phyloP scores from a whole-genome alignment of 805 yeast species.

The Ogataea minuta region DNA sequence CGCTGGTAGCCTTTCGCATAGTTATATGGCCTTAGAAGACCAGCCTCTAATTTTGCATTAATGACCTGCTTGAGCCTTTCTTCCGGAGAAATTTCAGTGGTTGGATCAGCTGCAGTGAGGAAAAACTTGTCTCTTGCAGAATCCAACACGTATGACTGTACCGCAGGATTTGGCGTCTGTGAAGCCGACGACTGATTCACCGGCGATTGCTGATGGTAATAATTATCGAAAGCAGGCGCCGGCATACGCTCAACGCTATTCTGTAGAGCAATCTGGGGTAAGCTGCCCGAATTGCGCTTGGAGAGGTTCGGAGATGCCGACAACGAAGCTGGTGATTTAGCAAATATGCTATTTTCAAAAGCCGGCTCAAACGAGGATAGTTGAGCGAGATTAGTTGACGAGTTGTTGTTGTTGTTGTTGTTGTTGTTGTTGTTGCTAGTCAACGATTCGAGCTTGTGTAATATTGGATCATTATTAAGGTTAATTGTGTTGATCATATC shows the following conservation, averaged over 20 bases:
- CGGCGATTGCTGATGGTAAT: slow-evolving; percentile 6
- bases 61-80: slow-evolving; percentile 91
- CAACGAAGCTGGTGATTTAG: slow-evolving; percentile 5
- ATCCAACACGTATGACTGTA: slow-evolving; percentile 48
- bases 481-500: slow-evolving; percentile 51
- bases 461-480: slow-evolving; percentile 36
- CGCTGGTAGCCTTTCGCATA: slow-evolving; percentile 93
- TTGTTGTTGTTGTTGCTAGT: slow-evolving; percentile 23
- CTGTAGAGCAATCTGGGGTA: slow-evolving; percentile 21
- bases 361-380: slow-evolving; percentile 15
- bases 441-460: slow-evolving; percentile 34
- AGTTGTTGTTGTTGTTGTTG: slow-evolving; percentile 22
- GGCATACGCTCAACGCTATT: slow-evolving; percentile 16
- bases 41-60: slow-evolving; percentile 92
- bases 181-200: slow-evolving; percentile 3
- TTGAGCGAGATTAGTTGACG: slow-evolving; percentile 18
- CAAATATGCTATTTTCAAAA: slow-evolving; percentile 18
- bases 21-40: slow-evolving; percentile 85
- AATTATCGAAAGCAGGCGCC: slow-evolving; percentile 8
- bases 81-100: slow-evolving; percentile 90
- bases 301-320: slow-evolving; percentile 9
- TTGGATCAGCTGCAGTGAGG: slow-evolving; percentile 95
- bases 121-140: slow-evolving; percentile 91
- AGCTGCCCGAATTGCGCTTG: slow-evolving; percentile 14
- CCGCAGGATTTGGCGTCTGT: slow-evolving; percentile 5